Evolutionary conservation across 495 filamentous ascomycete genomes (phyloP).

Genomic region (Daldinia childiae): DNA sequence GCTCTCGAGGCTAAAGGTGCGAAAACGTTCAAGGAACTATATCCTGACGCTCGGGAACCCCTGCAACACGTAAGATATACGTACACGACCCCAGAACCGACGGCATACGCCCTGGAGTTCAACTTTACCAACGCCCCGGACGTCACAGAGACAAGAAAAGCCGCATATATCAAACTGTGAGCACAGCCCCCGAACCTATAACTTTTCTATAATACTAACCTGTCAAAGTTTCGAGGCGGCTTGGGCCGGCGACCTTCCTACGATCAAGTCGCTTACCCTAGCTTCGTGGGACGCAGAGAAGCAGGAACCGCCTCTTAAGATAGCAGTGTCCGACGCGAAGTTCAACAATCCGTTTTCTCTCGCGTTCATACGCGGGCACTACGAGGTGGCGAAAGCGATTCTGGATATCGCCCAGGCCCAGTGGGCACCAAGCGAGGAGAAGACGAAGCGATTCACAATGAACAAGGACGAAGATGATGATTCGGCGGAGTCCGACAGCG

Average conservation of each 20-base stretch:
- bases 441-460: slow-evolving; percentile 61
- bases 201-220: slow-evolving; percentile 40
- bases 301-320: slow-evolving; percentile 64
- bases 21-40: slow-evolving; percentile 70
- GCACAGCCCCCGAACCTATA: slow-evolving; percentile 22
- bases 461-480: slow-evolving; percentile 44
- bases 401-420: slow-evolving; percentile 73
- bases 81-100: slow-evolving; percentile 9
- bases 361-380: slow-evolving; percentile 69
- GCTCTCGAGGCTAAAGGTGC: slow-evolving; percentile 64
- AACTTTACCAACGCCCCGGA: slow-evolving; percentile 57
- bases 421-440: slow-evolving; percentile 58
- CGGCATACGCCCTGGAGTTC: slow-evolving; percentile 58
- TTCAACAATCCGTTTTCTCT: slow-evolving; percentile 67
- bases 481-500: slow-evolving; percentile 12
- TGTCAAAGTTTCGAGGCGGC: slow-evolving; percentile 69
- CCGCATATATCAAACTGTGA: slow-evolving; percentile 66
- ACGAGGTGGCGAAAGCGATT: slow-evolving; percentile 67
- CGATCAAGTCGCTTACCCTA: slow-evolving; percentile 61
- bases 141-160: slow-evolving; percentile 59
- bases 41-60: slow-evolving; percentile 59
- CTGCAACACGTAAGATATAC: not conserved
- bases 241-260: slow-evolving; percentile 71
- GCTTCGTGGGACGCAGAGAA: slow-evolving; percentile 57
- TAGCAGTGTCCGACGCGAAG: slow-evolving; percentile 63